These are phyloP conservation scores for Rhizopogon sp. DNA, from an alignment of 768 basidiomycete genomes.

Conservation along the genomic window DNA sequence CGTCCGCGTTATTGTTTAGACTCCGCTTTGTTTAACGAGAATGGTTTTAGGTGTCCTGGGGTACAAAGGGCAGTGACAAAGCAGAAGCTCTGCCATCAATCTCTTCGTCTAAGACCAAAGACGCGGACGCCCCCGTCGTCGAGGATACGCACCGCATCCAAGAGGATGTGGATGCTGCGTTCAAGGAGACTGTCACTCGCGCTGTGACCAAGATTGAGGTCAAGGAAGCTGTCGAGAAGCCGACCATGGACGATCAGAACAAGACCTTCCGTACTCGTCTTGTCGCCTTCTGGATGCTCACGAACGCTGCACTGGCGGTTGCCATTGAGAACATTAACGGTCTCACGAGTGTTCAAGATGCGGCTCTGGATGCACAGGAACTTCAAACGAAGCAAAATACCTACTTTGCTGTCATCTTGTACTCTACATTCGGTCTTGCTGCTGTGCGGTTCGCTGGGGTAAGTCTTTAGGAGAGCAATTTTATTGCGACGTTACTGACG, in stretches of 20 bases:
- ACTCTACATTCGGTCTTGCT: slow-evolving; percentile 71
- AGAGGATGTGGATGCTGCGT: slow-evolving; percentile 85
- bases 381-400: slow-evolving; percentile 46
- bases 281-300: slow-evolving; percentile 77
- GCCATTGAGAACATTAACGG: slow-evolving; percentile 76
- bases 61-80: slow-evolving; percentile 93
- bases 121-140: slow-evolving; percentile 70
- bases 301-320: slow-evolving; percentile 65
- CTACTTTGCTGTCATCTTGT: slow-evolving; percentile 78
- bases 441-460: slow-evolving; percentile 74
- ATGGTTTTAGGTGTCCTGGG: slow-evolving; percentile 71
- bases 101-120: slow-evolving; percentile 77
- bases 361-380: slow-evolving; percentile 33
- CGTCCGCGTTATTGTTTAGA: slow-evolving; percentile 12
- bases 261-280: slow-evolving; percentile 90
- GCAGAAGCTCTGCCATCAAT: slow-evolving; percentile 88
- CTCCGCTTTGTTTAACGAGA: background rate
- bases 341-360: slow-evolving; percentile 35
- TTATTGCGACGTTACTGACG: background rate
- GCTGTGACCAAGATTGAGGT: slow-evolving; percentile 71
- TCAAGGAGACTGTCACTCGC: slow-evolving; percentile 88
- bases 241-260: slow-evolving; percentile 85
- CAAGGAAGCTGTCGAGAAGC: slow-evolving; percentile 68
- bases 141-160: slow-evolving; percentile 81
- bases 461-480: slow-evolving; percentile 25